A percentile compares a stretch with the other conserved stretches of the same genome.
phyloP scores from a whole-genome alignment of 1,139 yeast species.

The Debaryomyces psychrophilus region DNA sequence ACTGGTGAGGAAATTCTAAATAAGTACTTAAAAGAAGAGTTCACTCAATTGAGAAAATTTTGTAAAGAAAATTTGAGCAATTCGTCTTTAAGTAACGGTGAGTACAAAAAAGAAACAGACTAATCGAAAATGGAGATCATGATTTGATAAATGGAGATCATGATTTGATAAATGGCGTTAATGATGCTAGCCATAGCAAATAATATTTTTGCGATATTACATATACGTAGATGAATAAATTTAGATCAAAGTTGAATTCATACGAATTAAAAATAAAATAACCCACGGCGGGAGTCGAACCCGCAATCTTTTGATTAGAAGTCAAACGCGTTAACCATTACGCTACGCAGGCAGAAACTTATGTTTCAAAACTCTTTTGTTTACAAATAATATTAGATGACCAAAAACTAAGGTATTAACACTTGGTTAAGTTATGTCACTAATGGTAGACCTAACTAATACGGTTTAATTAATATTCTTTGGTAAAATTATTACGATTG shows the following conservation, averaged over 20 bases:
- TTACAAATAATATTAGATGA: background rate
- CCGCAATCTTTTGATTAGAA: slow-evolving; percentile 53
- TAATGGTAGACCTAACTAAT: too few relatives aligned
- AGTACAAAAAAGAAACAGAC: background rate
- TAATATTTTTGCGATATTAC: background rate
- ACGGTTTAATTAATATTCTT: background rate
- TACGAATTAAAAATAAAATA: slow-evolving; percentile 15
- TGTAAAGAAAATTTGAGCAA: slow-evolving; percentile 18
- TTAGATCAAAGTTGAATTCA: slow-evolving; percentile 17
- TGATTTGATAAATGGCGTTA: background rate
- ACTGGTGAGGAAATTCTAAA: slow-evolving; percentile 40
- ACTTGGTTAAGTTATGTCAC: too few relatives aligned
- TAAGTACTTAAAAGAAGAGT: slow-evolving; percentile 33
- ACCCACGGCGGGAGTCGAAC: slow-evolving; percentile 55
- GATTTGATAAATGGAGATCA: background rate
- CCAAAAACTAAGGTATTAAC: too few relatives aligned
- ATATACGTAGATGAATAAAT: slow-evolving; percentile 17
- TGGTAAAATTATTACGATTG: too few relatives aligned
- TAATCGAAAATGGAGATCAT: background rate
- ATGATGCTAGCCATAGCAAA: background rate
- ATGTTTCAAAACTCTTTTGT: background rate
- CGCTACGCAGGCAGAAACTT: slow-evolving; percentile 45
- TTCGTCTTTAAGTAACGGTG: background rate
- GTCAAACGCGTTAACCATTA: slow-evolving; percentile 54
- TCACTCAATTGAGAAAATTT: slow-evolving; percentile 30